Percentiles rank a stretch among this genome's conserved stretches.
Conservation (phyloP, 2,329 filamentous ascomycete species). For the Fusarium irregulare region DNA sequence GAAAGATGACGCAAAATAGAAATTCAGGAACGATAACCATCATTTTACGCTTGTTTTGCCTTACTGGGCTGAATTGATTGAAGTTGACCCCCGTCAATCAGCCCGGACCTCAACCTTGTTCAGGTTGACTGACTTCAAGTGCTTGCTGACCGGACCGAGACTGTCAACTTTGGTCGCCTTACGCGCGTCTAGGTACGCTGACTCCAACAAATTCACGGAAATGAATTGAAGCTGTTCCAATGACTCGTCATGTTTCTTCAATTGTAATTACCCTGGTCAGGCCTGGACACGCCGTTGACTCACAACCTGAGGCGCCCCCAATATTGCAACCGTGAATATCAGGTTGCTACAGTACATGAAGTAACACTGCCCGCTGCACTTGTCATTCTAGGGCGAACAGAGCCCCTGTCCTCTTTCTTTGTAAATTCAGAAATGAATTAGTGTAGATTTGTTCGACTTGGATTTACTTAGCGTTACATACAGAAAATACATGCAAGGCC, state of each 20-base stretch:
- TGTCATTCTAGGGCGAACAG: neutral
- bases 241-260: neutral
- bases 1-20: neutral
- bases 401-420: neutral
- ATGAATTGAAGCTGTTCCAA: neutral
- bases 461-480: neutral
- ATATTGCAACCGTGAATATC: neutral
- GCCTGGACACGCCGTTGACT: neutral
- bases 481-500: neutral
- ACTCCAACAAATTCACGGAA: neutral
- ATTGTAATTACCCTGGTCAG: neutral
- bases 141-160: neutral
- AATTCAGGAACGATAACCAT: neutral
- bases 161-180: neutral
- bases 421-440: neutral
- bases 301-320: neutral
- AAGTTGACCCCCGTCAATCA: neutral
- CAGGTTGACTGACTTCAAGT: neutral
- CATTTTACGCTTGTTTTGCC: neutral
- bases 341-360: neutral
- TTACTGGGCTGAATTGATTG: neutral
- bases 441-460: neutral
- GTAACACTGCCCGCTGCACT: neutral
- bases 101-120: neutral
- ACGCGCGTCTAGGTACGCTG: neutral